These are phyloP conservation scores for Cyberlindnera maritima DNA, from an alignment of 805 yeast genomes.

Conservation along the genomic window DNA sequence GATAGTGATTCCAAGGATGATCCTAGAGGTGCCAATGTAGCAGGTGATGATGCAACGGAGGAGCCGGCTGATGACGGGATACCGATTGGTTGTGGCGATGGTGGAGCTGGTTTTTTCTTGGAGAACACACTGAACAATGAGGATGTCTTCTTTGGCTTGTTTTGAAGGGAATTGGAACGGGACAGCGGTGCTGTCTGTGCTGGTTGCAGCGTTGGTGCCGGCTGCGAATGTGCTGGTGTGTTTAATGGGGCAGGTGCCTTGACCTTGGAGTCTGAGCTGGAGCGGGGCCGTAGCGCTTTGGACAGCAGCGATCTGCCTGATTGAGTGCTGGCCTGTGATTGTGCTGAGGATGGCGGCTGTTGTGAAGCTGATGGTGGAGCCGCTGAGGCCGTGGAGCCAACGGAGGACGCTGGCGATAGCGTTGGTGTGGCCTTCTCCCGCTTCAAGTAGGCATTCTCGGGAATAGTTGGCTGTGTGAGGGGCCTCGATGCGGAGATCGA, in stretches of 20 bases:
- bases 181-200: conserved; percentile 1
- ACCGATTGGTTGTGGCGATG: conserved; percentile 21
- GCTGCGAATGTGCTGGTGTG: not conserved
- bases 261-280: conserved; percentile 24
- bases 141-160: conserved; percentile 24
- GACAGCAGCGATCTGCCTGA: conserved; percentile 21
- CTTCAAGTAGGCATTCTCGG: not conserved
- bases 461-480: not conserved
- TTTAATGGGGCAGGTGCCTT: not conserved
- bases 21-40: conserved; percentile 5
- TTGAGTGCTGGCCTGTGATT: not conserved
- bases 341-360: conserved; percentile 18
- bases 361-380: conserved; percentile 7
- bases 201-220: not conserved
- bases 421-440: not conserved
- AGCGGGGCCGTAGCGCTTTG: conserved; percentile 26
- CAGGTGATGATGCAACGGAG: conserved; percentile 11
- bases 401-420: conserved; percentile 13
- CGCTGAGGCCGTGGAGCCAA: conserved; percentile 15
- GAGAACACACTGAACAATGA: conserved; percentile 31
- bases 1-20: conserved; percentile 18
- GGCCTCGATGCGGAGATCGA: not conserved
- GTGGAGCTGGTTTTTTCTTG: conserved; percentile 26
- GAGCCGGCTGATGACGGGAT: conserved; percentile 15
- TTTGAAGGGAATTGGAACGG: conserved; percentile 20